Base-by-base conservation (phyloP, 73 alveolate genomes). In the Paramecium biaurelia region DNA sequence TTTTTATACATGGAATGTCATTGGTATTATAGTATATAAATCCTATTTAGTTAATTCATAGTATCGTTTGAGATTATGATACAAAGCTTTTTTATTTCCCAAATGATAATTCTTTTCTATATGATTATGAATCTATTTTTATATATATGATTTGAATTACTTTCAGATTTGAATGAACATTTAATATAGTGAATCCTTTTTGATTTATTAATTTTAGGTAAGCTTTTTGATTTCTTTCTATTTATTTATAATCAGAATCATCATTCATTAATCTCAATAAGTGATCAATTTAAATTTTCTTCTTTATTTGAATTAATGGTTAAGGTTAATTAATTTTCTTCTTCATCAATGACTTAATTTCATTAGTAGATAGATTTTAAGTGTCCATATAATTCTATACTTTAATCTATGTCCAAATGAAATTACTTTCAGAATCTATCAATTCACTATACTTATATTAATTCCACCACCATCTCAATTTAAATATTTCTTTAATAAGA, bases 1-100 rank as follows among this genome's bases (percentile, higher is more conserved):
- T 7, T 90, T 85, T 41, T 90, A 24, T 10, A 90, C 85, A 34
- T 90, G 94, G 34, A 90, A 90, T 63, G 94, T 74, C n/a, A 79
- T 76, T 21, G 94, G 94, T 32, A 90, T 76, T 10, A 47, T 47
- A 7, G 43, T 20, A 30, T 70, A 59, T 11, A 63, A 47, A 58
- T 90, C 92, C 32, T 90, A 26, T 9, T 47, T 76, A 10, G 85
- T 70, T 2, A 85, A 21, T 45, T 49, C 82, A 63, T 43, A 90
- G 79, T 74, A 90, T 34, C 68, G 57, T 57, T 63, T 90, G 85
- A 90, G 45, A 74, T 90, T 90, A 7, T 74, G 85, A 21, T 70
- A 82, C 1, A 90, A 28, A 7, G 94, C 94, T 43, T 90, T 90
- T 57, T 90, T 90, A 20, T 90, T 90, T 1, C 92, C 74, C 28